A percentile compares a stretch with the other conserved stretches of the same genome.
phyloP scores from a whole-genome alignment of 179 eudicot genomes.

The Drosera spatulata region DNA sequence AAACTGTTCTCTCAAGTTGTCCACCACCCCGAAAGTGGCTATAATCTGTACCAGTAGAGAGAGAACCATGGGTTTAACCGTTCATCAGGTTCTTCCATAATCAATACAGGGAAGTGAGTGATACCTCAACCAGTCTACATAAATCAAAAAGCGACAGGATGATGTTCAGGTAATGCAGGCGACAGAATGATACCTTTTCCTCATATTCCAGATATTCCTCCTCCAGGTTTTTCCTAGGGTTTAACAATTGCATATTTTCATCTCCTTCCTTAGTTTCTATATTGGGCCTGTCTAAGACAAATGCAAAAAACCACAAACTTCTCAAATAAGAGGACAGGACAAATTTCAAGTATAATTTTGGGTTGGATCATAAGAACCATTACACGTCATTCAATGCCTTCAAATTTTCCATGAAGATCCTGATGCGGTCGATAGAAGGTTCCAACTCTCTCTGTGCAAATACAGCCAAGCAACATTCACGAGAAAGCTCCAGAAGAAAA shows the following conservation, averaged over 20 bases:
- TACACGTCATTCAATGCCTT: constrained; percentile 73
- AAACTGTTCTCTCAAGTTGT: constrained; percentile 93
- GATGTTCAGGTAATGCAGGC: neutral
- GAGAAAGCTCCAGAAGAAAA: neutral
- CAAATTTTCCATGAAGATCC: constrained; percentile 68
- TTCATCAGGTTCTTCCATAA: no score
- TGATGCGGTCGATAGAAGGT: constrained; percentile 70
- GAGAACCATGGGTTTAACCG: neutral
- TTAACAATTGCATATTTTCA: constrained; percentile 32
- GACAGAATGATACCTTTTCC: constrained; percentile 47
- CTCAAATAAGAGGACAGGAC: neutral
- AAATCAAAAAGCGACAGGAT: no score
- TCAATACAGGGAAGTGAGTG: no score
- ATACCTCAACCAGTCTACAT: no score
- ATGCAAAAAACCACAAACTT: constrained; percentile 5
- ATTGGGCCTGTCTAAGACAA: constrained; percentile 29
- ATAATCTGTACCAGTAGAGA: constrained; percentile 47
- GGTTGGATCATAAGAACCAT: neutral
- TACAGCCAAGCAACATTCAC: neutral
- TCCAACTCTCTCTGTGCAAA: constrained; percentile 72
- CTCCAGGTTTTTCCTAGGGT: constrained; percentile 74
- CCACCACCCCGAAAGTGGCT: constrained; percentile 93
- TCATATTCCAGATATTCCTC: constrained; percentile 88
- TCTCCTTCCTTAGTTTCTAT: constrained; percentile 23
- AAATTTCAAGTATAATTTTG: neutral